Evolutionary conservation across 2,329 filamentous ascomycete species (phyloP), one percentile per base, ranked within the genome.

Genomic region (Aurifilum marmelostoma): DNA sequence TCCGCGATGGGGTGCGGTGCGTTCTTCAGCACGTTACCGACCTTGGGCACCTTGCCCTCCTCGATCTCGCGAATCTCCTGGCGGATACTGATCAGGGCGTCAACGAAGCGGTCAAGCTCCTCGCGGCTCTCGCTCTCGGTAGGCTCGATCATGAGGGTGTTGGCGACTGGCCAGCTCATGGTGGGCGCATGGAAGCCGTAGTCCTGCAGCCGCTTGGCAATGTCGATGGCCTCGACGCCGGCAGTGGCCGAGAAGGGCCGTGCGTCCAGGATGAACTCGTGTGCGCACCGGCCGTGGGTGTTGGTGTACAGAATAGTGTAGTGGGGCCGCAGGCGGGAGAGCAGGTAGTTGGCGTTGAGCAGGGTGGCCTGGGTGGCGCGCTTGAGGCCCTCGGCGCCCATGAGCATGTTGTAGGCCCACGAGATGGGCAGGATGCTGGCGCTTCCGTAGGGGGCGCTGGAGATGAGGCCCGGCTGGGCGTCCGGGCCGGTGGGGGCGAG

Each of bases 111-210:
- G 80, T 97, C 95, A 2, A 98, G 88, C 83, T 98, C 95, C 72
- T 91, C 91, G 79, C 96, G 94, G 80, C 88, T 92, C 84, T 98
- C 95, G 18, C 91, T 94, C 82, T 97, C 95, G 0, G 95, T 98
- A 2, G 95, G 95, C 83, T 98, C 95, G 73, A 98, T 97, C 95
- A 98, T 98, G 59, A 98, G 88, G 0, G 95, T 97, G 81, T 97
- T 97, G 65, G 93, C 88, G 2, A 98, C 94, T 1, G 95, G 95
- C 92, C 93, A 97, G 78, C 90, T 94, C 95, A 98, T 97, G 66
- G 95, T 98, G 0, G 95, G 95, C 1, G 94, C 92, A 80, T 98
- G 95, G 88, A 98, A 98, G 56, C 95, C 95, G 78, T 97, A 98
- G 78, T 98, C 95, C 81, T 97, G 94, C 27, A 98, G 88, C 72